Percentiles rank a stretch among this genome's conserved stretches.
Conservation (phyloP, 257 asterid species). For the Lithospermum erythrorhizon region DNA sequence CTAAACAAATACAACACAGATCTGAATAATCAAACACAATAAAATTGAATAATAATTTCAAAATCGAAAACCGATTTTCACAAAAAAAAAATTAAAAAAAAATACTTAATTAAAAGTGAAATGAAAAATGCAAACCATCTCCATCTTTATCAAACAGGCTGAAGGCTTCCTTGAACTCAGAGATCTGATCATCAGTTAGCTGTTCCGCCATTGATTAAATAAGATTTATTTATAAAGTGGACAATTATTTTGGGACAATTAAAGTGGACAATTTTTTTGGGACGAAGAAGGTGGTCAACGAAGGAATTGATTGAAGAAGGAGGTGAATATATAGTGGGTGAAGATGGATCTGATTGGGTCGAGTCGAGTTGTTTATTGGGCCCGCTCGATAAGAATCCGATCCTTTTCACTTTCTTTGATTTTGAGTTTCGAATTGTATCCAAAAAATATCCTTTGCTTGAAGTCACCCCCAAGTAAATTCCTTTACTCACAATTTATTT, state of each 20-base stretch:
- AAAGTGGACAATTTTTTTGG: not conserved
- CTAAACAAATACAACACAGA: too few species aligned
- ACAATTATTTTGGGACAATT: not conserved
- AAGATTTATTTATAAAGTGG: too few species aligned
- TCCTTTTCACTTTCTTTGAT: too few species aligned
- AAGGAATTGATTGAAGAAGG: too few species aligned
- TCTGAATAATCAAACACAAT: not conserved
- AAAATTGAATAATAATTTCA: not conserved
- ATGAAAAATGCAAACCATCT: not conserved
- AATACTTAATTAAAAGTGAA: not conserved
- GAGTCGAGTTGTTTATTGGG: not conserved
- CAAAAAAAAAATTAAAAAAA: not conserved
- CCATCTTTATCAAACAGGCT: constrained; percentile 3
- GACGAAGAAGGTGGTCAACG: too few species aligned
- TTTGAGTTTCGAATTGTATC: too few species aligned
- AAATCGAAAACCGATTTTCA: not conserved
- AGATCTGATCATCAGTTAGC: constrained; percentile 6
- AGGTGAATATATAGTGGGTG: too few species aligned
- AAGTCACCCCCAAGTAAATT: too few species aligned
- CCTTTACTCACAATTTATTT: too few species aligned
- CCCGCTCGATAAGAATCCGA: too few species aligned
- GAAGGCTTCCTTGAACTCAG: constrained; percentile 5
- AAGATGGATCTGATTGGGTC: too few species aligned
- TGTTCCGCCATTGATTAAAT: not conserved
- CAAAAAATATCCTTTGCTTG: too few species aligned